Base-by-base conservation (phyloP, 441 rosid genomes). In the Populus hybrid region DNA sequence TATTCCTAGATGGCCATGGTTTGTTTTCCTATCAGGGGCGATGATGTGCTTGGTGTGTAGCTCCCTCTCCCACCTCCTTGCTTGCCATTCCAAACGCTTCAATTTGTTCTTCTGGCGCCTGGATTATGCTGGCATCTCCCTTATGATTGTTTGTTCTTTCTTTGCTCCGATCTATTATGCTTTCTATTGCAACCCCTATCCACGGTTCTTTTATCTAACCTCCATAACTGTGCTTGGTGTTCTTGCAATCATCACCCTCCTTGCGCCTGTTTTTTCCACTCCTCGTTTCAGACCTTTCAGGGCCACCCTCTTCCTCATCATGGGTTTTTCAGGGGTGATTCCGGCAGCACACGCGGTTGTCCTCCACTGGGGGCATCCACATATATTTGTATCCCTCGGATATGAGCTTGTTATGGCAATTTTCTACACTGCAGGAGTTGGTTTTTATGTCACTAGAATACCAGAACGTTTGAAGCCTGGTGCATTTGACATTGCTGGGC, bases 81-180 rank as follows among this genome's bases (percentile, higher is more conserved):
- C 98, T 76, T 94, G 94, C 84, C 98, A 95, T 78, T 94, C 99
- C 57, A 88, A 76, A 79, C 84, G 86, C 73, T 91, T 86, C 86
- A 86, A 81, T 87, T 81, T 86, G 88, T 92, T 95, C 94, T 94
- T 95, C 79, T 95, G 99, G 99, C 95, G 97, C 59, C 87, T 95
- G 0, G 99, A 95, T 81, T 95, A 95, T 8, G 95, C 98, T 0
- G 99, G 99, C 68, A 94, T 95, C 80, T 91, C 97, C 11, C 86
- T 91, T 11, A 94, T 95, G 98, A 94, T 95, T 16, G 87, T 95
- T 73, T 85, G 85, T 69, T 91, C 99, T 26, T 95, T 94, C 89
- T 89, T 88, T 21, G 95, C 97, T 12, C 98, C 97, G 7, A 85
- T 95, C 83, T 95, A 93, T 77, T 95, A 95, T 76, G 85, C 85